A percentile compares a stretch with the other conserved stretches of the same genome.
These are phyloP conservation scores for Umbilicus rupestris DNA, from an alignment of 164 flowering plant species.

Conservation along the genomic window DNA sequence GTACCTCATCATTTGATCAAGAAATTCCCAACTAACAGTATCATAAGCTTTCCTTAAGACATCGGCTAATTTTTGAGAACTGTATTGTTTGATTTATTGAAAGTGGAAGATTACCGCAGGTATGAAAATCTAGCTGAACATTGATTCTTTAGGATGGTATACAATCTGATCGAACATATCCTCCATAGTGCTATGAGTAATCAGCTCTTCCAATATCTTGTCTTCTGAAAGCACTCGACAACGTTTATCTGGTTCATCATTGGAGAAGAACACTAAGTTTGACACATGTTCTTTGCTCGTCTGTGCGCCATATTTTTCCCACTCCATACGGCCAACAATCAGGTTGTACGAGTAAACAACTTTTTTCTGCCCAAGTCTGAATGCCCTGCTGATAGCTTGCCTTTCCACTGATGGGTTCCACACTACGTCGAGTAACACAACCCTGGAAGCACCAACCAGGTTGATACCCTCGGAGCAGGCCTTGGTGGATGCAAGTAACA, in stretches of 20 bases:
- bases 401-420: conserved; percentile 86
- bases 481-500: conserved; percentile 68
- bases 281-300: conserved; percentile 42
- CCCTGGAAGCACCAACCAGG: conserved; percentile 82
- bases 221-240: conserved; percentile 24
- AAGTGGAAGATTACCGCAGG: not conserved
- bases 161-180: conserved; percentile 38
- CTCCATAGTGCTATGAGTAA: conserved; percentile 24
- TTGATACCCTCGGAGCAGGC: conserved; percentile 76
- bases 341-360: conserved; percentile 62
- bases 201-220: conserved; percentile 43
- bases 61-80: too few relatives aligned
- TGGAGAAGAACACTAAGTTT: conserved; percentile 41
- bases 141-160: conserved; percentile 31
- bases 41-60: too few relatives aligned
- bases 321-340: conserved; percentile 36
- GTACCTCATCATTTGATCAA: too few relatives aligned
- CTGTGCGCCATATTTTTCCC: conserved; percentile 35
- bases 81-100: not conserved
- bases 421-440: conserved; percentile 69
- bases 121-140: conserved; percentile 9
- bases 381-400: conserved; percentile 82
- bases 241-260: conserved; percentile 2
- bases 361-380: conserved; percentile 63
- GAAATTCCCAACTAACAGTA: too few relatives aligned